Evolutionary conservation across 495 filamentous ascomycete genomes (phyloP).

Genomic region (Massariosphaeria phaeospora): DNA sequence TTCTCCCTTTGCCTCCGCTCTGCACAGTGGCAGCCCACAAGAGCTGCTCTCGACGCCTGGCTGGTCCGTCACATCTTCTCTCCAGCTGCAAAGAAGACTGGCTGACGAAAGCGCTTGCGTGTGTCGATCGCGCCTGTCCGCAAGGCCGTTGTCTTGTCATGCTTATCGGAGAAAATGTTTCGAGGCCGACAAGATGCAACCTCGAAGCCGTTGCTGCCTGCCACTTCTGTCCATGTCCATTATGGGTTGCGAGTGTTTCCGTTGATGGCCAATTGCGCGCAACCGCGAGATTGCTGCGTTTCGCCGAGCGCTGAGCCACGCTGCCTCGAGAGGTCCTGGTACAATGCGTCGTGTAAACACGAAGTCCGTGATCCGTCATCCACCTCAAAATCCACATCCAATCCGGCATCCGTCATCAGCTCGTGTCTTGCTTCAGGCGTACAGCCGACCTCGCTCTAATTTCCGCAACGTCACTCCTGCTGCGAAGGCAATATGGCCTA

Average conservation of each 20-base stretch:
- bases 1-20: background rate
- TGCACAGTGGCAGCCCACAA: conserved; percentile 6
- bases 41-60: background rate
- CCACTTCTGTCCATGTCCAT: background rate
- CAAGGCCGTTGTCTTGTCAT: background rate
- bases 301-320: conserved; percentile 1
- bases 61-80: conserved; percentile 6
- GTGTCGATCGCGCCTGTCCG: background rate
- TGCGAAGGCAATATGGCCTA: conserved; percentile 31
- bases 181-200: conserved; percentile 10
- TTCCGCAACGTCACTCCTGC: conserved; percentile 19
- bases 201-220: background rate
- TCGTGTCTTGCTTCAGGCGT: background rate
- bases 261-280: conserved; percentile 3
- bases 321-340: background rate
- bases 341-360: background rate
- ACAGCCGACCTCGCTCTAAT: conserved; percentile 25
- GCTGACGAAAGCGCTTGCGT: conserved; percentile 13
- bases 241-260: background rate
- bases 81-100: conserved; percentile 3
- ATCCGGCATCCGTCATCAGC: background rate
- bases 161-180: conserved; percentile 14
- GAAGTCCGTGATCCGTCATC: too few species aligned
- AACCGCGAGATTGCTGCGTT: background rate
- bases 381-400: too few species aligned